A percentile compares a stretch with the other conserved stretches of the same genome.
Evolutionary conservation across 768 basidiomycete species (phyloP).

Genomic region (Tulasnella sp.): DNA sequence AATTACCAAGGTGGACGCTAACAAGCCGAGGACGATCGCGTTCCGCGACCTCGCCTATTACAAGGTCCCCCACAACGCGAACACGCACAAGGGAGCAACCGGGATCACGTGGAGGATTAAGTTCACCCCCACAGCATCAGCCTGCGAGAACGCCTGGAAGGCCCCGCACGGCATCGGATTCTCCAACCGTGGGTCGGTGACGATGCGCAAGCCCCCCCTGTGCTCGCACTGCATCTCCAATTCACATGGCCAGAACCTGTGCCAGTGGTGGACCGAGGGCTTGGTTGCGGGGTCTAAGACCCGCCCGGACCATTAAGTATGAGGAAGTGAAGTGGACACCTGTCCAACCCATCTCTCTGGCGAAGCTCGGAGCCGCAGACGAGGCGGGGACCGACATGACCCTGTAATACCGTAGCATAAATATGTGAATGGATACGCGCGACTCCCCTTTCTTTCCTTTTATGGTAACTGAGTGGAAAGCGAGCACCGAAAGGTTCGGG

Average conservation of each 20-base stretch:
- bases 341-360: background rate
- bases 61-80: background rate
- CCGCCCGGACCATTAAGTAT: background rate
- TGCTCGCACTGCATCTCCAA: background rate
- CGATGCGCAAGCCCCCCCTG: background rate
- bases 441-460: too few species aligned
- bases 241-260: background rate
- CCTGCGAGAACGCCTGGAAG: background rate
- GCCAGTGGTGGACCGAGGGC: background rate
- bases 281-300: background rate
- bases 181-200: background rate
- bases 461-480: too few species aligned
- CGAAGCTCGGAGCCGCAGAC: too few species aligned
- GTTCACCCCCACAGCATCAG: background rate
- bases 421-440: too few species aligned
- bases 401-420: too few species aligned
- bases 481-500: too few species aligned
- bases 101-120: background rate
- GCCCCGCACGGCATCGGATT: background rate
- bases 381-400: too few species aligned
- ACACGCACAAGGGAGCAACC: background rate
- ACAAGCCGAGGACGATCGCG: background rate
- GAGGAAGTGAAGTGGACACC: too few species aligned
- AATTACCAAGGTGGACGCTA: background rate
- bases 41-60: background rate